Conservation (phyloP, 305 asterid genomes). For the Fraxinus greggii region DNA sequence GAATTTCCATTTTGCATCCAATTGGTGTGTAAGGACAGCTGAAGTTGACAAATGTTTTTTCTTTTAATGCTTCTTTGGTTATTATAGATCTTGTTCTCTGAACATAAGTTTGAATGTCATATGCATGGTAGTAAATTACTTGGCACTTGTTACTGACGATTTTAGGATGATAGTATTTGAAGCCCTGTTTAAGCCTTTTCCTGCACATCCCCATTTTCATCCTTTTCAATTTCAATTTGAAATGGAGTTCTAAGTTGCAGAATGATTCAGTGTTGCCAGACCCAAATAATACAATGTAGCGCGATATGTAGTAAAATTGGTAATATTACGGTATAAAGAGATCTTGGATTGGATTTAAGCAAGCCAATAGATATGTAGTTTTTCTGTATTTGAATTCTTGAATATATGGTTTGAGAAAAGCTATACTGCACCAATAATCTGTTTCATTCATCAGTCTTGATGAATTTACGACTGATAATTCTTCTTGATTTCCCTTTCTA, state of each 20-base stretch:
- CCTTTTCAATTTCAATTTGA: neutral
- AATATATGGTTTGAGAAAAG: neutral
- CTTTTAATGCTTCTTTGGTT: conserved; percentile 16
- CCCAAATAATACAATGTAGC: neutral
- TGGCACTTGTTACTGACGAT: neutral
- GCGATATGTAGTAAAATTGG: neutral
- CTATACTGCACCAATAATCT: neutral
- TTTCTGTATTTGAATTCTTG: neutral
- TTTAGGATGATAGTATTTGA: neutral
- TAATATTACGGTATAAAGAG: neutral
- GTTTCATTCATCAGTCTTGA: neutral
- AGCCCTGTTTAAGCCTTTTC: neutral
- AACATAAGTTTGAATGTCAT: neutral
- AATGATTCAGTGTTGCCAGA: neutral
- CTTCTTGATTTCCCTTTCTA: neutral
- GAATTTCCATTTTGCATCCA: conserved; percentile 28
- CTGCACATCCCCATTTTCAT: neutral
- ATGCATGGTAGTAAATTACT: neutral
- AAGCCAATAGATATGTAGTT: neutral
- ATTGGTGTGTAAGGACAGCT: conserved; percentile 24
- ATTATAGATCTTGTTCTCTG: conserved; percentile 16
- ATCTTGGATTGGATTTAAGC: neutral
- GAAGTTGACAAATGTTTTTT: conserved; percentile 17
- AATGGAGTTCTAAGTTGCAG: neutral
- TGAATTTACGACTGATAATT: neutral